Conservation (phyloP, 257 asterid genomes). For the Primulina tabacum region DNA sequence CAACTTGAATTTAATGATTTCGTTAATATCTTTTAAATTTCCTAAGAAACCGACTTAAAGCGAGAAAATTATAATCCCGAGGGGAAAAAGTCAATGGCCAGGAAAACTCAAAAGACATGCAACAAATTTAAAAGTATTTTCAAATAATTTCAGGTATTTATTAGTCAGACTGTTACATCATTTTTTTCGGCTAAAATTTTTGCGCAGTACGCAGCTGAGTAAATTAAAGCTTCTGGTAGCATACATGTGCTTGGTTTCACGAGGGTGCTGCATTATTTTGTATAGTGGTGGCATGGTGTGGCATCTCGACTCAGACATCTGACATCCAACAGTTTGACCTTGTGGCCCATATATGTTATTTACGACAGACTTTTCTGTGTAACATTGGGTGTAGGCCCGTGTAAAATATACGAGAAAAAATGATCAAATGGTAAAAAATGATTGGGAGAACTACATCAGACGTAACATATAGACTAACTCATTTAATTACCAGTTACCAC, state of each 20-base stretch:
- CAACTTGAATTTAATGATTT: neutral
- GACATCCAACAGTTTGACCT: neutral
- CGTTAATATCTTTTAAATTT: no score
- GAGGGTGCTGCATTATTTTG: neutral
- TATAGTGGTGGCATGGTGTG: neutral
- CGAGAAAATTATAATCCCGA: neutral
- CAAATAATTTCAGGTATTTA: neutral
- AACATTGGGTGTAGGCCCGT: no score
- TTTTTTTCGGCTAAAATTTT: neutral
- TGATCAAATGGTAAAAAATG: no score
- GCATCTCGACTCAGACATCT: constrained; percentile 1
- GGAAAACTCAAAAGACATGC: neutral
- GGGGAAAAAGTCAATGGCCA: neutral
- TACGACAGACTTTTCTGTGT: no score
- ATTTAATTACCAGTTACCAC: no score
- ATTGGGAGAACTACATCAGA: no score
- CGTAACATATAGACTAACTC: no score
- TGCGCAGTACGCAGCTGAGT: neutral
- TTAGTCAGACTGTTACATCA: no score
- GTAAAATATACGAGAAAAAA: no score
- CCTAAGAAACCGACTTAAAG: neutral
- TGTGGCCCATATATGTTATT: neutral
- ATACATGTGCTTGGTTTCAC: neutral
- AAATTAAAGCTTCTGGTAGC: neutral
- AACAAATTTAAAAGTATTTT: neutral